These are phyloP conservation scores for Talaromyces islandicus DNA, from an alignment of 2,329 filamentous ascomycete species.

Conservation along the genomic window DNA sequence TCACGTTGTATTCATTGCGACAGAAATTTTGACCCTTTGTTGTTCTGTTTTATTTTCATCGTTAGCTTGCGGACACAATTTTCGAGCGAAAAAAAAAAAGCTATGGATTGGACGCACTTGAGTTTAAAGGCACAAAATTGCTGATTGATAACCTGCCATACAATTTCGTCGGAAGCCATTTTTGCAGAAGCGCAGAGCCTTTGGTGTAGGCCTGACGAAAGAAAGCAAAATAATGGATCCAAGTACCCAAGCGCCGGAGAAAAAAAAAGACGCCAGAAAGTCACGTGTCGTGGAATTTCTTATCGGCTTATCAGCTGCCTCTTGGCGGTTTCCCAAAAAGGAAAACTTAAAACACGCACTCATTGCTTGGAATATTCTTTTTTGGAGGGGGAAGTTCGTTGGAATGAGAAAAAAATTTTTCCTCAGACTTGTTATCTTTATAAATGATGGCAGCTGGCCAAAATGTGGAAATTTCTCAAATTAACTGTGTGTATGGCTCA, in stretches of 20 bases:
- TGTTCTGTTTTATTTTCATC: constrained; percentile 46
- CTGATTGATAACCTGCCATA: constrained; percentile 95
- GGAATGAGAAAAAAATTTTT: too few species aligned
- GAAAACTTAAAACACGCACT: background rate
- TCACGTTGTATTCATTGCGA: constrained; percentile 88
- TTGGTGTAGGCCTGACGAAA: constrained; percentile 11
- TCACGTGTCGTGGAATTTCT: constrained; percentile 15
- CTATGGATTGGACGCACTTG: constrained; percentile 53
- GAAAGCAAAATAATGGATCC: background rate
- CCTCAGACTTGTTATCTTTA: background rate
- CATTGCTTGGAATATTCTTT: too few species aligned
- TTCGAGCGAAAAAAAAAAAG: constrained; percentile 3
- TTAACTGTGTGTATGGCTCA: too few species aligned
- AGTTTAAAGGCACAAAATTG: constrained; percentile 94
- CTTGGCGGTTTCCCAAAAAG: background rate
- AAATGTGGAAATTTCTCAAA: too few species aligned
- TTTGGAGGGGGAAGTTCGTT: too few species aligned
- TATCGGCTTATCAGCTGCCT: constrained; percentile 11
- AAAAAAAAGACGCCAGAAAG: constrained; percentile 4
- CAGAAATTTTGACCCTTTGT: constrained; percentile 90
- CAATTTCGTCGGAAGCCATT: constrained; percentile 77
- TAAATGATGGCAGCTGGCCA: too few species aligned
- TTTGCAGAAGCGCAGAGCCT: constrained; percentile 7
- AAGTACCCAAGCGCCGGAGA: background rate
- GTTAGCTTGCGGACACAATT: constrained; percentile 10